Evolutionary conservation across 129 eudicot species (phyloP).

Genomic region (Chrysanthemum seticuspe): DNA sequence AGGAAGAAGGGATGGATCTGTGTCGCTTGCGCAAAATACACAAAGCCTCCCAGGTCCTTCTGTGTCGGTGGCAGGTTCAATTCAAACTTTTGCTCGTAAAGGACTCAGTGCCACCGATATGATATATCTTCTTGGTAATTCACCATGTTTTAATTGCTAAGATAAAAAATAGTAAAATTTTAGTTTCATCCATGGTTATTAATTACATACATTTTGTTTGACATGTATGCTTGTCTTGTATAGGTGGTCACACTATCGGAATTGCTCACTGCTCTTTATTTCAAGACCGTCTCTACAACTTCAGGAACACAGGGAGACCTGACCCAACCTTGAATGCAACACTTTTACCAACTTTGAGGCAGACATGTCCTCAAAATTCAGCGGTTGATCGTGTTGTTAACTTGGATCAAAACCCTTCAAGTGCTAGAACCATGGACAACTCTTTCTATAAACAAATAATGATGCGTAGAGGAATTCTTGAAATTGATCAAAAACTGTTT

Average conservation of each 20-base stretch:
- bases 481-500: constrained; percentile 53
- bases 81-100: constrained; percentile 34
- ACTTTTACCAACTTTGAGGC: constrained; percentile 23
- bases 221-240: neutral
- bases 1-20: constrained; percentile 56
- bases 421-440: constrained; percentile 45
- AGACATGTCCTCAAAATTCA: constrained; percentile 41
- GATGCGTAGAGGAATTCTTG: constrained; percentile 41
- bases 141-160: neutral
- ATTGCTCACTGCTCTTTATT: constrained; percentile 52
- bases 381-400: constrained; percentile 26
- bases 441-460: constrained; percentile 48
- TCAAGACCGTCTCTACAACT: constrained; percentile 65
- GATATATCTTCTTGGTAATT: constrained; percentile 53
- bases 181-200: neutral
- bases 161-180: neutral
- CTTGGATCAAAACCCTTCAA: constrained; percentile 50
- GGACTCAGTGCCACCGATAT: constrained; percentile 40
- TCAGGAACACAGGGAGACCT: constrained; percentile 46
- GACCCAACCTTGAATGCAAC: constrained; percentile 50
- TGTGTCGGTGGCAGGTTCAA: constrained; percentile 36
- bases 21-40: constrained; percentile 37
- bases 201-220: neutral
- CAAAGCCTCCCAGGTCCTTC: constrained; percentile 45
- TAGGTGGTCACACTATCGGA: constrained; percentile 78